These are phyloP conservation scores for Talaromyces verruculosus DNA, from an alignment of 2,329 filamentous ascomycete genomes.

Conservation along the genomic window DNA sequence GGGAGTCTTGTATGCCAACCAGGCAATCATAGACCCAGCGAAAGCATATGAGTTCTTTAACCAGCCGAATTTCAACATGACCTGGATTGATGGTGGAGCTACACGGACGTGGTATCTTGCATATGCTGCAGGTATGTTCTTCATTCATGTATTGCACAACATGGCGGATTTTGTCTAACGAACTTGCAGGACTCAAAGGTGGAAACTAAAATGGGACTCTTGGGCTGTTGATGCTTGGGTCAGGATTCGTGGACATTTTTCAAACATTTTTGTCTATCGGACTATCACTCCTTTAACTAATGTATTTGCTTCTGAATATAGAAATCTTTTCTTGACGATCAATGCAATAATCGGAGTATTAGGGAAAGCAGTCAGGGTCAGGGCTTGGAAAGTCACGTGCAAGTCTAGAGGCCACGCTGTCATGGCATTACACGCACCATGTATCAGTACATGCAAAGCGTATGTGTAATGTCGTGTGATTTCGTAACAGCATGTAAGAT, in stretches of 20 bases:
- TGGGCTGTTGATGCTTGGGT: not conserved
- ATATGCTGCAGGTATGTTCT: conserved; percentile 64
- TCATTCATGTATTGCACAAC: not conserved
- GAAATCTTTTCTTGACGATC: not conserved
- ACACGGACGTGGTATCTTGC: conserved; percentile 82
- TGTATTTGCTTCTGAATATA: not conserved
- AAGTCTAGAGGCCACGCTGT: not conserved
- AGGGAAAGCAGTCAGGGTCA: not conserved
- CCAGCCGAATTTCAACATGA: conserved; percentile 61
- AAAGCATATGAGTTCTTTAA: conserved; percentile 75
- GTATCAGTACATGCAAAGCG: not conserved
- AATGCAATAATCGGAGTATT: not conserved
- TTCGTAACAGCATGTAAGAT: not conserved
- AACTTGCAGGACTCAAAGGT: conserved; percentile 17
- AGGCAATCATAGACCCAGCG: conserved; percentile 71
- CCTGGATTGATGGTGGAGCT: conserved; percentile 73
- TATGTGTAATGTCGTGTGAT: not conserved
- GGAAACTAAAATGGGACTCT: not conserved
- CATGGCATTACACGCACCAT: not conserved
- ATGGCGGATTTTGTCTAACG: conserved; percentile 7
- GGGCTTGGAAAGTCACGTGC: not conserved
- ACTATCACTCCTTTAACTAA: not conserved
- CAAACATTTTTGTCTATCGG: not conserved
- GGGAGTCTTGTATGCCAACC: conserved; percentile 79
- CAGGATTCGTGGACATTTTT: conserved; percentile 14